Conservation (phyloP, 805 yeast genomes). For the Candida wancherniae region DNA sequence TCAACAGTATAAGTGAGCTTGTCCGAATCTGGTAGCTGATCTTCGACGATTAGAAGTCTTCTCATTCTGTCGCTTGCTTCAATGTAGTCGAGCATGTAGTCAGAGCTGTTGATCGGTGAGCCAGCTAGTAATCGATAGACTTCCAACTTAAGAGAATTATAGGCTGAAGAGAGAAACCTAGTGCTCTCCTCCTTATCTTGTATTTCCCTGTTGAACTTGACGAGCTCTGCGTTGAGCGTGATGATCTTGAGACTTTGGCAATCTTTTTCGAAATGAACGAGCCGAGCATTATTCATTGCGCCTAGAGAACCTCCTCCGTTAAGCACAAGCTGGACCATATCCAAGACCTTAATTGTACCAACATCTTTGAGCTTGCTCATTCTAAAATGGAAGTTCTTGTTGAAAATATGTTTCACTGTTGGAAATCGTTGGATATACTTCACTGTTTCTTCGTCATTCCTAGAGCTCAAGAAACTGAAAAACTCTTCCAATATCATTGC, state of each 20-base stretch:
- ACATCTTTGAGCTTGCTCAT: slow-evolving; percentile 17
- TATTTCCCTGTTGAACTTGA: slow-evolving; percentile 46
- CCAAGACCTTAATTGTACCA: slow-evolving; percentile 15
- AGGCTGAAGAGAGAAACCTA: slow-evolving; percentile 43
- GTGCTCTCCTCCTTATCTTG: slow-evolving; percentile 67
- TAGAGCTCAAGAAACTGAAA: slow-evolving; percentile 25
- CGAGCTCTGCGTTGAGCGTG: slow-evolving; percentile 42
- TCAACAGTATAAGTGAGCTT: slow-evolving; percentile 37
- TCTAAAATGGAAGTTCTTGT: slow-evolving; percentile 21
- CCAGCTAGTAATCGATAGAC: slow-evolving; percentile 28
- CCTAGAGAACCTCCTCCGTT: slow-evolving; percentile 35
- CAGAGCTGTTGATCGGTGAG: slow-evolving; percentile 10
- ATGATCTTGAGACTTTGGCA: slow-evolving; percentile 28
- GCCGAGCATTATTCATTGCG: slow-evolving; percentile 26
- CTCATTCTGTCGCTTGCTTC: slow-evolving; percentile 70
- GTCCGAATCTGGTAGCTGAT: slow-evolving; percentile 42
- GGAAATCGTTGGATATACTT: slow-evolving; percentile 25
- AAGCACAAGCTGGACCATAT: slow-evolving; percentile 31
- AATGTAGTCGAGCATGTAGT: slow-evolving; percentile 57
- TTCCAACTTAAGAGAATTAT: slow-evolving; percentile 44
- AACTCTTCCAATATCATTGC: slow-evolving; percentile 21
- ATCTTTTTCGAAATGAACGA: slow-evolving; percentile 34
- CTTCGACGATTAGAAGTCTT: slow-evolving; percentile 53
- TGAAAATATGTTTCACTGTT: slow-evolving; percentile 24
- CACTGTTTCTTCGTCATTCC: slow-evolving; percentile 36